Evolutionary conservation across 192 early-diverging fungal genomes (phyloP).

Genomic region (Rhizophagus sp.): DNA sequence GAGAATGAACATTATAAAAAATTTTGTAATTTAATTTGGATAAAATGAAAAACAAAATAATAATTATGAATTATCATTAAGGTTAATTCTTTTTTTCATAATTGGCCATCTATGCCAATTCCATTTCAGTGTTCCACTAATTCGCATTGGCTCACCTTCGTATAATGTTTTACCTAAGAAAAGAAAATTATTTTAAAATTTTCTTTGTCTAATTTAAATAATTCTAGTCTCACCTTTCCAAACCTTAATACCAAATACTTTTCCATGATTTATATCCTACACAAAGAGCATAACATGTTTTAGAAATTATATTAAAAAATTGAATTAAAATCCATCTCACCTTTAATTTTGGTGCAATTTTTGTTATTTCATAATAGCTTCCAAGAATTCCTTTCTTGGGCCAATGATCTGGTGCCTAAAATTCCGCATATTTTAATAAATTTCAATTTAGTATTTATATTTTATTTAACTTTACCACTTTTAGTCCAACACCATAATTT

Average conservation of each 20-base stretch:
- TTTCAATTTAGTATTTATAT: background rate
- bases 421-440: too few species aligned
- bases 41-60: background rate
- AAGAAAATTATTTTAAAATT: background rate
- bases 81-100: background rate
- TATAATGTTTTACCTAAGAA: background rate
- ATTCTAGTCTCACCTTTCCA: slow-evolving; percentile 4
- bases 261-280: slow-evolving; percentile 15
- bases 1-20: background rate
- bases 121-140: slow-evolving; percentile 3
- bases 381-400: background rate
- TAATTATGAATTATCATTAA: too few species aligned
- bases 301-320: background rate
- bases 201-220: background rate
- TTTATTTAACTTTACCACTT: slow-evolving; percentile 2
- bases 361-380: slow-evolving; percentile 19
- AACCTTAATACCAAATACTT: slow-evolving; percentile 15
- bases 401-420: slow-evolving; percentile 15
- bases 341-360: background rate
- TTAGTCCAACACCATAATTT: slow-evolving; percentile 18
- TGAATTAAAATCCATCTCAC: background rate
- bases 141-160: background rate
- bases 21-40: background rate
- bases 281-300: background rate
- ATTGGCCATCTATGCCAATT: slow-evolving; percentile 15